Base-by-base conservation (phyloP, 2,329 filamentous ascomycete genomes). In the Talaromyces sp. region DNA sequence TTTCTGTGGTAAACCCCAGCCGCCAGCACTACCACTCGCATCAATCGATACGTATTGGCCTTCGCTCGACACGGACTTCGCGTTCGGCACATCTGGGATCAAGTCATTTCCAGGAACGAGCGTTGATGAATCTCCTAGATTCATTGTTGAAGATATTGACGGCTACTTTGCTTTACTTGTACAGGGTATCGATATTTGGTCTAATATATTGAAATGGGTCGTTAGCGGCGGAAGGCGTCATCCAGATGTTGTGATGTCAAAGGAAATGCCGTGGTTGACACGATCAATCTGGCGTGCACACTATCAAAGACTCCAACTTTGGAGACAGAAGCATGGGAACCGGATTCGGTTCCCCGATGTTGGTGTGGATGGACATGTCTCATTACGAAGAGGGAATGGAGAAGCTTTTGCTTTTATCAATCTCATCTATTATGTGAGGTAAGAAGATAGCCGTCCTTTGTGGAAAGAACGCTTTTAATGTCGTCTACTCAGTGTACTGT, bases 361-460 rank as follows among this genome's bases (percentile, higher is more conserved):
- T 35, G 63, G 0, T 69, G 78, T 82, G 0, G 75, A 75, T 2
- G 75, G 76, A 1, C 75, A 82, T 49, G 77, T 79, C 62, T 76
- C 78, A 0, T 59, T 81, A 0, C 39, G 56, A 45, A 24, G 24
- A 13, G 79, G 79, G 0, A 75, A 76, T 2, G 79, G 76, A 2
- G 80, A 82, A 64, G 75, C 77, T 0, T 82, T 81, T 49, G 75
- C 77, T 1, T 80, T 80, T 45, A 68, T 82, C 1, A 82, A 82
- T 45, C 68, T 82, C 16, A 62, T 82, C 1, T 82, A 82, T 66
- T 81, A 80, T 54, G 69, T 79, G 7, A 79, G 80, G 80, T 80
- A 63, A 63, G 72, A 37, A 19, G n/a, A 11, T n/a, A 33, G 16
- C 13, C 11, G 27, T 49, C 19, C 45, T 14, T 52, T 10, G 0